Base-by-base conservation (phyloP, 768 basidiomycete genomes). In the Trametes punicea region DNA sequence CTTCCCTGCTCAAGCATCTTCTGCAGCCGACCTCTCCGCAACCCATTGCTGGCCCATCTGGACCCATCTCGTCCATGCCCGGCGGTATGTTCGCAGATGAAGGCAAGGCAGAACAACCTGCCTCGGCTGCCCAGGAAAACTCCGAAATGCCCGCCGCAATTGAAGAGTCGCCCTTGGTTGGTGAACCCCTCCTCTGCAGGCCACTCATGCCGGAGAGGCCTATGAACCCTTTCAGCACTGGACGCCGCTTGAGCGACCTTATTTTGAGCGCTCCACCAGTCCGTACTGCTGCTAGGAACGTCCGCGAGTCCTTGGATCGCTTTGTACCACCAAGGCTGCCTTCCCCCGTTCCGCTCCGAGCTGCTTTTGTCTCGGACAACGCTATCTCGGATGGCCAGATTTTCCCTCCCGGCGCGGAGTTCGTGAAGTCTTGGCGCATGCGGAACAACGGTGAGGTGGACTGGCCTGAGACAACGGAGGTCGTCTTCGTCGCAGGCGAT, bases 381-480 rank as follows among this genome's bases (percentile, higher is more conserved):
- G 91, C 88, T 30, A 84, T 90, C 46, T 74, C 80, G 4, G 85
- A 88, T 62, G 90, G 90, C 0, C 88, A 90, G 21, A 64, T 79
- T 46, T 87, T 93, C 66, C 88, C 89, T 27, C 84, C 89, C 6
- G 91, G 91, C 30, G 89, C 88, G 0, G 88, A 89, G 67, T 94
- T 93, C 64, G 80, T 91, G 52, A 93, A 93, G 71, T 83, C 82
- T 20, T 94, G 91, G 91, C 75, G 77, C 53, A 78, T 93, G 75
- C 59, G 75, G 27, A 94, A 94, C 63, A 79, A 79, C 61, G 85
- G 90, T 15, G 65, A 62, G 13, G 51, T 68, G 5, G 77, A 82
- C 18, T 93, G 90, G 90, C 88, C 88, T 0, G 75, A 79, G 25
- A 70, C 73, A 11, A 90, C 90, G 0, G 77, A 83, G 63, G 70